phyloP scores from a whole-genome alignment of 495 filamentous ascomycete species.

The Penicillium egyptiacum region DNA sequence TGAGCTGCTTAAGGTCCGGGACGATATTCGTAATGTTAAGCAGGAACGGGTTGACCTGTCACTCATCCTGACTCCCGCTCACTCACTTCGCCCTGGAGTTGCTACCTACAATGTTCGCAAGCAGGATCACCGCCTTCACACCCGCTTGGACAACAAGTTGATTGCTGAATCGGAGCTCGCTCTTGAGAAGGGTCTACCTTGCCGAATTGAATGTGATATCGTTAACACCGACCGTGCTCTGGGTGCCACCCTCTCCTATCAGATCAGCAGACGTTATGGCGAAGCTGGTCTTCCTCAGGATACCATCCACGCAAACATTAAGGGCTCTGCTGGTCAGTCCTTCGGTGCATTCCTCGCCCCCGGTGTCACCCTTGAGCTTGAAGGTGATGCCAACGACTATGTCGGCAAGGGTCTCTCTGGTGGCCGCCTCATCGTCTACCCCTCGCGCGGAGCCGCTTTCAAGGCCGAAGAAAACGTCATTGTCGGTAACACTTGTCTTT shows the following conservation, averaged over 20 bases:
- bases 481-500: constrained; percentile 95
- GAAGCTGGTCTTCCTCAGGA: constrained; percentile 89
- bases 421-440: constrained; percentile 94
- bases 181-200: constrained; percentile 92
- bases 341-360: constrained; percentile 96
- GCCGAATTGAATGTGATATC: constrained; percentile 94
- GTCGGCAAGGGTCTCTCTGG: constrained; percentile 97
- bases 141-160: constrained; percentile 96
- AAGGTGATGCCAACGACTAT: constrained; percentile 98
- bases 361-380: constrained; percentile 93
- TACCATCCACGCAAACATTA: constrained; percentile 96
- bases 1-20: constrained; percentile 81
- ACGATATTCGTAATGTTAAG: constrained; percentile 86
- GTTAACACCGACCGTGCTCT: constrained; percentile 97
- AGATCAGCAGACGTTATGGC: constrained; percentile 90
- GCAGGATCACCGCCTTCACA: constrained; percentile 93
- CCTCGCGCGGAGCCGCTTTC: constrained; percentile 88
- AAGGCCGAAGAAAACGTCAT: constrained; percentile 98
- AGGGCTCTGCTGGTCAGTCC: constrained; percentile 97
- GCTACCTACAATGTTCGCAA: constrained; percentile 99
- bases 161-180: constrained; percentile 97
- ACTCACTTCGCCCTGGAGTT: constrained; percentile 93
- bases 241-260: constrained; percentile 94
- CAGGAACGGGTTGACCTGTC: constrained; percentile 93
- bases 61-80: constrained; percentile 92